phyloP scores from a whole-genome alignment of 371 early-diverging fungal species.

The Rhizopus stolonifer region DNA sequence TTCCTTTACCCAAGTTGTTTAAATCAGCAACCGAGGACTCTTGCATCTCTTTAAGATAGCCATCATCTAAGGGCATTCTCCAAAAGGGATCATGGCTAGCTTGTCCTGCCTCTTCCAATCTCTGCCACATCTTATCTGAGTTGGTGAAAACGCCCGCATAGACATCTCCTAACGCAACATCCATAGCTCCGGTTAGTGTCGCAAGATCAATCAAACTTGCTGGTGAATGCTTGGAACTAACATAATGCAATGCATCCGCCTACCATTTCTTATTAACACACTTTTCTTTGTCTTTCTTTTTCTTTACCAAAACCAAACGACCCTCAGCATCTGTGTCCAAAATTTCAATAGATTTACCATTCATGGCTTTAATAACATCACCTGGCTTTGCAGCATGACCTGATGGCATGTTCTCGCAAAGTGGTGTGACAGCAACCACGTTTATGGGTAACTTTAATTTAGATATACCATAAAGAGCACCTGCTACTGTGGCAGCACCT shows the following conservation, averaged over 20 bases:
- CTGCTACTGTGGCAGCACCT: conserved; percentile 78
- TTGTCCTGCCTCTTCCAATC: conserved; percentile 66
- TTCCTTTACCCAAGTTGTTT: conserved; percentile 73
- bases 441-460: conserved; percentile 67
- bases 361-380: conserved; percentile 78
- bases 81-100: conserved; percentile 83
- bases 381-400: conserved; percentile 84
- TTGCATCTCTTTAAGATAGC: conserved; percentile 72
- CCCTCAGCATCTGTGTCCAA: conserved; percentile 84
- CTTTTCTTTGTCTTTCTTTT: too few species aligned
- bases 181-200: conserved; percentile 92
- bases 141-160: conserved; percentile 92
- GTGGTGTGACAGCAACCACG: conserved; percentile 65
- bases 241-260: conserved; percentile 85
- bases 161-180: conserved; percentile 87
- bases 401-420: conserved; percentile 81
- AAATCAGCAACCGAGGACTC: conserved; percentile 86
- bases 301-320: conserved; percentile 57
- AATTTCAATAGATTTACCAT: conserved; percentile 80
- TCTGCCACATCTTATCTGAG: conserved; percentile 70
- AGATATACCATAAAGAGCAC: conserved; percentile 66
- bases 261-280: too few species aligned
- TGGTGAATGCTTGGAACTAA: conserved; percentile 69
- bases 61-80: conserved; percentile 93
- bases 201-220: conserved; percentile 82